A percentile compares a stretch with the other conserved stretches of the same genome.
Evolutionary conservation across 2,329 filamentous ascomycete genomes (phyloP).

Genomic region (Diaporthe destruens): DNA sequence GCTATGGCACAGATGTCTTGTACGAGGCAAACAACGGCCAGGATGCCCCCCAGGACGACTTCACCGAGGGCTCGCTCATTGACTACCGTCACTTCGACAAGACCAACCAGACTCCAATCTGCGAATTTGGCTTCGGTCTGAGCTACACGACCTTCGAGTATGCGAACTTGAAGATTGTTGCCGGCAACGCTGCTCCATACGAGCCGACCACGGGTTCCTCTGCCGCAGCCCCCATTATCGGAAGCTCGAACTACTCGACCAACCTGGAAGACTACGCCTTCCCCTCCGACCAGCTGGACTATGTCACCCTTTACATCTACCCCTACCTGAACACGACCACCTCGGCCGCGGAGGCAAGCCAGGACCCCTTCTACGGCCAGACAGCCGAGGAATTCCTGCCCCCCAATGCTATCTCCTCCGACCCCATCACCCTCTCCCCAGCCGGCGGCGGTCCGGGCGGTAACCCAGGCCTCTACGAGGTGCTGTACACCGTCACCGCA

Average conservation of each 20-base stretch:
- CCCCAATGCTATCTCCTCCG: constrained; percentile 65
- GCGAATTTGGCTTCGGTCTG: constrained; percentile 85
- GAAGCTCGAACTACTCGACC: constrained; percentile 73
- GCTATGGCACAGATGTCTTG: constrained; percentile 77
- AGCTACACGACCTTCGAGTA: constrained; percentile 85
- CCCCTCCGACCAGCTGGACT: constrained; percentile 67
- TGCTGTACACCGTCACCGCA: constrained; percentile 75
- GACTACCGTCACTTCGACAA: constrained; percentile 84
- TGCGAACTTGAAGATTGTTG: constrained; percentile 72
- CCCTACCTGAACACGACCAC: constrained; percentile 77
- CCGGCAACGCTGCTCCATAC: constrained; percentile 65
- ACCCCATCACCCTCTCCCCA: constrained; percentile 66
- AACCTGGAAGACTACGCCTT: constrained; percentile 76
- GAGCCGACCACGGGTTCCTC: constrained; percentile 72
- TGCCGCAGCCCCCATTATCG: constrained; percentile 72
- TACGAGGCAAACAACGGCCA: constrained; percentile 77
- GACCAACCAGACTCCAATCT: constrained; percentile 74
- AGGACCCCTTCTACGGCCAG: constrained; percentile 71
- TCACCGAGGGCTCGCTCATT: constrained; percentile 83
- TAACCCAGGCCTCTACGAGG: constrained; percentile 75
- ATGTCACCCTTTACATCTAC: constrained; percentile 72
- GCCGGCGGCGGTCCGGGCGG: constrained; percentile 68
- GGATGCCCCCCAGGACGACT: constrained; percentile 77
- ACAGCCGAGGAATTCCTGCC: constrained; percentile 72
- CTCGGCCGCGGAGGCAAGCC: constrained; percentile 65